These are phyloP conservation scores for Triticum timopheevii DNA, from an alignment of 176 grass and related monocot species.

Conservation along the genomic window DNA sequence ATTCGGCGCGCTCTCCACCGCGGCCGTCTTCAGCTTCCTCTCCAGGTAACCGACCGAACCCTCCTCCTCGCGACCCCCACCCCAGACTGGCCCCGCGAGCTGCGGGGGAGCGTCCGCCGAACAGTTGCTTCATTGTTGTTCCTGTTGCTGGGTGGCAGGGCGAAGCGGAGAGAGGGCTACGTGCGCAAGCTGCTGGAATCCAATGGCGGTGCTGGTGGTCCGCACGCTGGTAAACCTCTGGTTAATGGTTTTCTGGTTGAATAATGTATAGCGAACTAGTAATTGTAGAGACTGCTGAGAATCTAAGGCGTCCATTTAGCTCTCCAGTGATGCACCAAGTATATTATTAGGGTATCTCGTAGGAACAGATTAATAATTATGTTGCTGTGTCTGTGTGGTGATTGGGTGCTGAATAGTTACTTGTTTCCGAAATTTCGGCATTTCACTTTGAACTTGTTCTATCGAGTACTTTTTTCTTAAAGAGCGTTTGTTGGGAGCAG, in stretches of 20 bases:
- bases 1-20: slow-evolving; percentile 54
- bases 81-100: neutral
- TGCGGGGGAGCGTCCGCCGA: neutral
- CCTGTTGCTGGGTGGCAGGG: slow-evolving; percentile 6
- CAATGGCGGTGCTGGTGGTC: neutral
- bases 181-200: slow-evolving; percentile 32
- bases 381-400: neutral
- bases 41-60: slow-evolving; percentile 41
- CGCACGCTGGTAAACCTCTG: neutral
- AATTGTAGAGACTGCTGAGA: neutral
- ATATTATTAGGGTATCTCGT: neutral
- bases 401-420: neutral
- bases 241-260: neutral
- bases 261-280: neutral
- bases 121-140: neutral
- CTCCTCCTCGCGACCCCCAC: neutral
- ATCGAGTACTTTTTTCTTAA: neutral
- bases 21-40: slow-evolving; percentile 39
- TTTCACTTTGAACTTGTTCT: neutral
- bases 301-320: neutral
- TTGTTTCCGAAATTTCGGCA: neutral
- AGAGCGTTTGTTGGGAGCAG: slow-evolving; percentile 19
- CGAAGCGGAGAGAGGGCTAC: slow-evolving; percentile 39
- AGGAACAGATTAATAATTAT: neutral
- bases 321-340: neutral